phyloP scores from a whole-genome alignment of 805 yeast species.

The Ogataea trehaloabstinens region DNA sequence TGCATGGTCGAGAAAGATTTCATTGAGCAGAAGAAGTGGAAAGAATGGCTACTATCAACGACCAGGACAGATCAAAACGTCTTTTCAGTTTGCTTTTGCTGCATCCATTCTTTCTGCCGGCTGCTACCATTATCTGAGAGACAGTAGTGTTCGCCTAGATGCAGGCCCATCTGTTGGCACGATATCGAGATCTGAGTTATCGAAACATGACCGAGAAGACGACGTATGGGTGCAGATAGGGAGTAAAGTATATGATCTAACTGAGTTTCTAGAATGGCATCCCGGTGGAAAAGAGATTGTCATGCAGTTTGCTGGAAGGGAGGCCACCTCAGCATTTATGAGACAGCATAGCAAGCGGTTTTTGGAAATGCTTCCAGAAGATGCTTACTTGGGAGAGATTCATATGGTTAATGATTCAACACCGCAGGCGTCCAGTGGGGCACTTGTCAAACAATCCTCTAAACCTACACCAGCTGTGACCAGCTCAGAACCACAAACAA shows the following conservation, averaged over 20 bases:
- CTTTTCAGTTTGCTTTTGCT: too few species aligned
- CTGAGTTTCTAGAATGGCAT: constrained; percentile 31
- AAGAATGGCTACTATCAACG: too few species aligned
- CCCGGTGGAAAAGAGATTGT: constrained; percentile 44
- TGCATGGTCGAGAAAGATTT: too few species aligned
- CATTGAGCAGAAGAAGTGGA: too few species aligned
- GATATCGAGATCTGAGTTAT: background rate
- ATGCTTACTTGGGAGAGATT: constrained; percentile 27
- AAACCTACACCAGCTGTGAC: too few species aligned
- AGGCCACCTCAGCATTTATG: constrained; percentile 37
- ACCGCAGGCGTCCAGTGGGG: background rate
- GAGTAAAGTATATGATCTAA: constrained; percentile 36
- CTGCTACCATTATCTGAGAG: too few species aligned
- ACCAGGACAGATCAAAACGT: too few species aligned
- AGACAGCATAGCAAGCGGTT: constrained; percentile 28
- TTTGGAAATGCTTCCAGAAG: constrained; percentile 9
- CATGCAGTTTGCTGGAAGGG: constrained; percentile 40
- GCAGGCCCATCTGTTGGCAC: too few species aligned
- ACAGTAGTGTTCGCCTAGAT: too few species aligned
- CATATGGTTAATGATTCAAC: constrained; percentile 12
- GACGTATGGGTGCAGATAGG: constrained; percentile 35
- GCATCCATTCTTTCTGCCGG: too few species aligned
- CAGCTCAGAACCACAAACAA: too few species aligned
- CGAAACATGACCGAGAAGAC: constrained; percentile 20
- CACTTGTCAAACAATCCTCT: background rate